Evolutionary conservation across 1,139 yeast species (phyloP).

Genomic region (Pneumocystis canis): DNA sequence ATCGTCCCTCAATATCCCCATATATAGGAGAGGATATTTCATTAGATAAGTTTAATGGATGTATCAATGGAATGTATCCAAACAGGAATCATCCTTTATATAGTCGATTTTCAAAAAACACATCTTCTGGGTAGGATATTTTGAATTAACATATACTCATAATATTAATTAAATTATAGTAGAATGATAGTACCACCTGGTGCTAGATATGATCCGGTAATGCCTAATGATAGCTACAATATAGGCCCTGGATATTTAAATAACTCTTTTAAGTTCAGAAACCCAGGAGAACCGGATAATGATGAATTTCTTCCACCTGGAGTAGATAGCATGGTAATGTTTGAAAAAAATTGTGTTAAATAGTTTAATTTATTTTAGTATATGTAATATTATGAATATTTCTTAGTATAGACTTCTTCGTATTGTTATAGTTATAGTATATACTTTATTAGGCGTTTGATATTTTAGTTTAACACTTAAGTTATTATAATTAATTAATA

Average conservation of each 20-base stretch:
- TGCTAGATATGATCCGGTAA: conserved; percentile 13
- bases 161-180: not conserved
- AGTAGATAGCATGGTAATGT: not conserved
- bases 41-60: not conserved
- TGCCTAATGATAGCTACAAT: conserved; percentile 20
- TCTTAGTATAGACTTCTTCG: not conserved
- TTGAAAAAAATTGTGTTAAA: not conserved
- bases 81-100: not conserved
- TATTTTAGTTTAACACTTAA: not conserved
- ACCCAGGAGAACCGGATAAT: not conserved
- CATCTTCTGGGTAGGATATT: not conserved
- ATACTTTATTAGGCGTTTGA: not conserved
- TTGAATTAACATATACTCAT: not conserved
- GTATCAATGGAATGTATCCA: not conserved
- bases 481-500: not conserved
- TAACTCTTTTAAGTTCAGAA: not conserved
- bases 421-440: not conserved
- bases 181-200: conserved; percentile 7
- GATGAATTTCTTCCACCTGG: not conserved
- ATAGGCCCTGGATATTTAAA: not conserved
- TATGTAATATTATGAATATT: not conserved
- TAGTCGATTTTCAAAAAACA: not conserved
- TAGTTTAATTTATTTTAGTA: not conserved
- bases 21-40: not conserved
- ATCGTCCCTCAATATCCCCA: not conserved